These are phyloP conservation scores for Phytophthora foliorum DNA, from an alignment of 352 stramenopile genomes.

Conservation along the genomic window DNA sequence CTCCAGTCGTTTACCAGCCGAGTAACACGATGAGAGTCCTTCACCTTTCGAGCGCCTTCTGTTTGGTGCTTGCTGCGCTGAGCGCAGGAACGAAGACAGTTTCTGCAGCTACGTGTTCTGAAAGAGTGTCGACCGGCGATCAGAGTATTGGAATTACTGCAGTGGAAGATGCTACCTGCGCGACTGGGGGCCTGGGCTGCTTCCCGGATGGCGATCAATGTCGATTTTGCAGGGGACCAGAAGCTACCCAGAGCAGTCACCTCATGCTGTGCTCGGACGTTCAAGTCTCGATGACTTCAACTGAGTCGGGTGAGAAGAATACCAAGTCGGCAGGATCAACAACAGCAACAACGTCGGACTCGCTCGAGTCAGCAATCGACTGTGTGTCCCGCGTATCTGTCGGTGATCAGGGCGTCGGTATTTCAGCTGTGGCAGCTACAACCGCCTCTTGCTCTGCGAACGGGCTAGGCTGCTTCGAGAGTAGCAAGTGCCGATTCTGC, in stretches of 20 bases:
- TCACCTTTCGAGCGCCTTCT: constrained; percentile 24
- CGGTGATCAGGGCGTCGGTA: constrained; percentile 39
- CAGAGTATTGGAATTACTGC: constrained; percentile 42
- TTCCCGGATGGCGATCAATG: constrained; percentile 33
- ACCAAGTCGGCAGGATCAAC: not conserved
- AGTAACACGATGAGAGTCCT: constrained; percentile 27
- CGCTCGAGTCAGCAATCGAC: constrained; percentile 16
- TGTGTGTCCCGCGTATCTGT: constrained; percentile 37
- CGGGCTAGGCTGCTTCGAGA: constrained; percentile 41
- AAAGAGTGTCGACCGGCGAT: constrained; percentile 42
- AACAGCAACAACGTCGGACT: not conserved
- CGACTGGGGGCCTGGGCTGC: constrained; percentile 33
- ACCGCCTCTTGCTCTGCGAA: constrained; percentile 31
- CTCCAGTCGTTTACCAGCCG: constrained; percentile 15
- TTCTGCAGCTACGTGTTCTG: constrained; percentile 23
- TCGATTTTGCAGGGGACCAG: constrained; percentile 30
- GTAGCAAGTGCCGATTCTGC: constrained; percentile 51
- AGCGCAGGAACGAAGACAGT: constrained; percentile 8
- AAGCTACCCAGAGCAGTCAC: constrained; percentile 14
- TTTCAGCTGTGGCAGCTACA: constrained; percentile 32
- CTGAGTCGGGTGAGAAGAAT: not conserved
- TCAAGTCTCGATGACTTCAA: constrained; percentile 1
- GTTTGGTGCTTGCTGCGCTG: constrained; percentile 24
- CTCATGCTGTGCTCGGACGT: constrained; percentile 27
- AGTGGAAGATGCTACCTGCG: constrained; percentile 47